These are phyloP conservation scores for Tolypocladium endophyticum DNA, from an alignment of 2,329 filamentous ascomycete genomes.

Conservation along the genomic window DNA sequence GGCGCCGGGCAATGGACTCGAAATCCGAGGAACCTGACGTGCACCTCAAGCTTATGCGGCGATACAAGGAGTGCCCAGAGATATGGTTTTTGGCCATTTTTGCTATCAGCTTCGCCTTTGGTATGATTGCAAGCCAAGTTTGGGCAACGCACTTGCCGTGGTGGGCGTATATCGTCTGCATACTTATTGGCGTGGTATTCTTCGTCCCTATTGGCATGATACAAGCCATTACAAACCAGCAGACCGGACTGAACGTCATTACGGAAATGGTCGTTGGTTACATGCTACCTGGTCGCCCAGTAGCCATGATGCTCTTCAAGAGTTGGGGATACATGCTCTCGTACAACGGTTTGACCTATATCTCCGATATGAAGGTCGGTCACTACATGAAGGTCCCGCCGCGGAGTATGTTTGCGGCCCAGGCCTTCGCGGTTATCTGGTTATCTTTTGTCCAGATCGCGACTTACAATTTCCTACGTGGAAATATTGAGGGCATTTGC, in stretches of 20 bases:
- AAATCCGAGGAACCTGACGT: conserved; percentile 35
- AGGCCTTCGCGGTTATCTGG: conserved; percentile 28
- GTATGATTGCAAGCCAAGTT: conserved; percentile 22
- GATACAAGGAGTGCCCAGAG: conserved; percentile 41
- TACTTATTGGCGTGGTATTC: conserved; percentile 27
- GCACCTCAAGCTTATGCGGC: conserved; percentile 43
- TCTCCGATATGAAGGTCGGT: conserved; percentile 40
- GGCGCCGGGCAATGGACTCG: conserved; percentile 17
- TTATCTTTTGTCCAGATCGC: conserved; percentile 24
- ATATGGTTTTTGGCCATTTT: conserved; percentile 45
- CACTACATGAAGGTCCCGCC: conserved; percentile 44
- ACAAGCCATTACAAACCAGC: conserved; percentile 36
- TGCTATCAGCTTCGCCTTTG: conserved; percentile 35
- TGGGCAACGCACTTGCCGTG: conserved; percentile 30
- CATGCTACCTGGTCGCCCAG: conserved; percentile 33
- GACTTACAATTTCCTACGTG: conserved; percentile 27
- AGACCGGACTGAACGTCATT: conserved; percentile 36
- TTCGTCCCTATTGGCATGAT: conserved; percentile 34
- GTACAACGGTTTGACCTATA: conserved; percentile 33
- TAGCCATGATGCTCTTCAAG: conserved; percentile 40
- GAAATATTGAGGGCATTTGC: conserved; percentile 43
- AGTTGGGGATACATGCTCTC: conserved; percentile 34
- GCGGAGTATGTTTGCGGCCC: conserved; percentile 35
- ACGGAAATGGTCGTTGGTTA: conserved; percentile 39
- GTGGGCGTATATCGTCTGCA: conserved; percentile 29